Conservation (phyloP, 768 basidiomycete species). For the Pholiota conissans region DNA sequence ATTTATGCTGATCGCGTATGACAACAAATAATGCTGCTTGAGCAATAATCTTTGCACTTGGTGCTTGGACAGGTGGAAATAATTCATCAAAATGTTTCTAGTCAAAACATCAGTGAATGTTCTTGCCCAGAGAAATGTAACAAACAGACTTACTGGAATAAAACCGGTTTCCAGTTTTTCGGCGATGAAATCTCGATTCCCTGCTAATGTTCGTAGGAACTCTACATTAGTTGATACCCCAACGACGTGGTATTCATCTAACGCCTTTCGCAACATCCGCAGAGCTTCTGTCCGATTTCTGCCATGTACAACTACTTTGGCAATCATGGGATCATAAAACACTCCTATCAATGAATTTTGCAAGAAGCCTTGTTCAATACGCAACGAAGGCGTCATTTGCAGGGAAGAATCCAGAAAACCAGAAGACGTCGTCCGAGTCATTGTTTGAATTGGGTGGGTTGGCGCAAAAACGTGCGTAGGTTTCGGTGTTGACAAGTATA, state of each 20-base stretch:
- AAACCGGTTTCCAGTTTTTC: conserved; percentile 92
- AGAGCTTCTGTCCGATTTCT: conserved; percentile 82
- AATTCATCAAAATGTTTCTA: conserved; percentile 84
- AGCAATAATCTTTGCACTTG: conserved; percentile 65
- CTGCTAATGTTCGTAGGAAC: conserved; percentile 78
- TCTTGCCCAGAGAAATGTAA: not conserved
- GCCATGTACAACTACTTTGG: conserved; percentile 89
- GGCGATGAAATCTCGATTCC: conserved; percentile 72
- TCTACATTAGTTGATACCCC: conserved; percentile 92
- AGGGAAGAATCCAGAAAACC: conserved; percentile 30
- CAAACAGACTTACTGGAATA: conserved; percentile 60
- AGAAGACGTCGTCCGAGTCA: conserved; percentile 20
- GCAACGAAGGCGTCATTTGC: conserved; percentile 57
- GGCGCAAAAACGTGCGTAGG: conserved; percentile 73
- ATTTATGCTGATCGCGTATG: conserved; percentile 55
- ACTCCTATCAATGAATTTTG: conserved; percentile 82
- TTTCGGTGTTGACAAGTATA: conserved; percentile 78
- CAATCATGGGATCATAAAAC: conserved; percentile 91
- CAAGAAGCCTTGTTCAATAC: conserved; percentile 89
- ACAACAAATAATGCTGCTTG: conserved; percentile 79
- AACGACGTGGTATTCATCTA: conserved; percentile 89
- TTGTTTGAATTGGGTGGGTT: conserved; percentile 27
- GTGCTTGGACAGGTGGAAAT: conserved; percentile 66
- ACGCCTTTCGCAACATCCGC: conserved; percentile 72
- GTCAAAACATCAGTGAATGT: not conserved